Conservation (phyloP, 2,329 filamentous ascomycete species). For the Volutella citrinella region DNA sequence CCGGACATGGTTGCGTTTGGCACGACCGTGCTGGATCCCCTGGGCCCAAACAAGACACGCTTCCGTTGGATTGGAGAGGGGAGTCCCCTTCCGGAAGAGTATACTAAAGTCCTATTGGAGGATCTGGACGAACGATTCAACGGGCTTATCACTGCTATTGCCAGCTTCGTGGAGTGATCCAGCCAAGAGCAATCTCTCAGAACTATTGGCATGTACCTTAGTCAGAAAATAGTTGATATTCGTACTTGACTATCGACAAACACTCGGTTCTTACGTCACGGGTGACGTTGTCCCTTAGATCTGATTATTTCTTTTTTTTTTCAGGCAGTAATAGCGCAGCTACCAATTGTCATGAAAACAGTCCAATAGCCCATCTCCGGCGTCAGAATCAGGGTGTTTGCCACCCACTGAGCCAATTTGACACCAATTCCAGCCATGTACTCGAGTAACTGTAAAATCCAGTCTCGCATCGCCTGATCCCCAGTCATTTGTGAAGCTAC, state of each 20-base stretch:
- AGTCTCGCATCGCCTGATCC: background rate
- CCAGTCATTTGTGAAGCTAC: background rate
- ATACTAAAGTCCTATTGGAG: background rate
- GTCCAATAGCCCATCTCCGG: slow-evolving; percentile 16
- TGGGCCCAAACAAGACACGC: slow-evolving; percentile 1
- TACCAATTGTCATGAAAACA: slow-evolving; percentile 22
- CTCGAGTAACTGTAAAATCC: background rate
- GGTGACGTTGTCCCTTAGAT: too few relatives aligned
- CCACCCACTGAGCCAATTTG: slow-evolving; percentile 1
- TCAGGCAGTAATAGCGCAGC: slow-evolving; percentile 25
- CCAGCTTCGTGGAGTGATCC: too few relatives aligned
- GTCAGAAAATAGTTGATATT: too few relatives aligned
- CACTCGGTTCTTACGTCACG: too few relatives aligned
- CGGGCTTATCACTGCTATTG: too few relatives aligned
- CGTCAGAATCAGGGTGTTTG: background rate
- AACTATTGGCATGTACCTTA: too few relatives aligned
- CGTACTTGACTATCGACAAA: too few relatives aligned
- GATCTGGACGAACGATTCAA: background rate
- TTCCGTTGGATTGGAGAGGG: slow-evolving; percentile 1
- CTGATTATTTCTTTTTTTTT: too few relatives aligned
- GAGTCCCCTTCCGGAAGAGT: slow-evolving; percentile 1
- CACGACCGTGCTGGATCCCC: slow-evolving; percentile 1
- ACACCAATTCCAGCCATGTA: background rate
- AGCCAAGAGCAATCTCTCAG: too few relatives aligned
- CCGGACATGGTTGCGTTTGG: slow-evolving; percentile 4